phyloP scores from a whole-genome alignment of 495 filamentous ascomycete species.

The Hypoxylon trugodes region DNA sequence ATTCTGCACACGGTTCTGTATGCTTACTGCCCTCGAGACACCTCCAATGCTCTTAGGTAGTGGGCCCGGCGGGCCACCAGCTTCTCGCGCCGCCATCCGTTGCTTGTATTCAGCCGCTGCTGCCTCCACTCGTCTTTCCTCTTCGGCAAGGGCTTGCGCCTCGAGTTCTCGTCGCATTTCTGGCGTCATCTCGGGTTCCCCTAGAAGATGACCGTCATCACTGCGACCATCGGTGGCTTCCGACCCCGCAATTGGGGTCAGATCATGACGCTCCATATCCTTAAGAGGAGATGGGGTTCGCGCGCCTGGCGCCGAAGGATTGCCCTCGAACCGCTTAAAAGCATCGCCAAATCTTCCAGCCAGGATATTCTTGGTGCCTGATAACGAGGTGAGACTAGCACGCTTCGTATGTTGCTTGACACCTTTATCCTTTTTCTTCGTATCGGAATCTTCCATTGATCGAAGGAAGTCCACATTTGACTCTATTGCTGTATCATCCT shows the following conservation, averaged over 20 bases:
- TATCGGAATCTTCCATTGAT: conserved; percentile 74
- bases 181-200: conserved; percentile 76
- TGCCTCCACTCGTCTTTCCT: conserved; percentile 90
- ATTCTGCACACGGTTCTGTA: conserved; percentile 88
- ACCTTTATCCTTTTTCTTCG: conserved; percentile 74
- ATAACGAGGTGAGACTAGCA: conserved; percentile 79
- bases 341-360: conserved; percentile 94
- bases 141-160: conserved; percentile 80
- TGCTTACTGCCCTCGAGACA: conserved; percentile 74
- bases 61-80: conserved; percentile 52
- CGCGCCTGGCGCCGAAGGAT: conserved; percentile 52
- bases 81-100: conserved; percentile 69
- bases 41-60: conserved; percentile 63
- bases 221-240: conserved; percentile 76
- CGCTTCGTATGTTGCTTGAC: conserved; percentile 78
- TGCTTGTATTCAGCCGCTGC: conserved; percentile 91
- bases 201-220: conserved; percentile 68
- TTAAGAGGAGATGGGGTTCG: conserved; percentile 65
- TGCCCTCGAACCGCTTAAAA: conserved; percentile 88
- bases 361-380: conserved; percentile 85
- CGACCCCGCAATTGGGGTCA: conserved; percentile 79
- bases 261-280: conserved; percentile 59
- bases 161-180: conserved; percentile 94
- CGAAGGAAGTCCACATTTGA: conserved; percentile 91
- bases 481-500: conserved; percentile 74